A percentile compares a stretch with the other conserved stretches of the same genome.
phyloP scores from a whole-genome alignment of 2,329 filamentous ascomycete genomes.

The Aspergillus ochraceus region DNA sequence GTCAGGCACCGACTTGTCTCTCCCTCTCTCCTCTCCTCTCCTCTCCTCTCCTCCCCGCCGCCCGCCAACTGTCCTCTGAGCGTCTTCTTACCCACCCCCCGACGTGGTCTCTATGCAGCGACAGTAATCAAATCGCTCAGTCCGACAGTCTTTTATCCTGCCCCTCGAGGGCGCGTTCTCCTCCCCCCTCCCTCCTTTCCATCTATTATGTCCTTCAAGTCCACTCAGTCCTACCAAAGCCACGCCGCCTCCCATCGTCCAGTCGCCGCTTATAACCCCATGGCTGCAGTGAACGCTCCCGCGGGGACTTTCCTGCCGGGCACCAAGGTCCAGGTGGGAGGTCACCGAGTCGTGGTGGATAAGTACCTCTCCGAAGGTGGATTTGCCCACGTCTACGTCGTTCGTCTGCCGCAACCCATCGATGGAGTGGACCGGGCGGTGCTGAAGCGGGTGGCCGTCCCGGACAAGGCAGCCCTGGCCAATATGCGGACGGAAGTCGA shows the following conservation, averaged over 20 bases:
- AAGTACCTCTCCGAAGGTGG: conserved; percentile 98
- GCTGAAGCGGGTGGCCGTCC: conserved; percentile 91
- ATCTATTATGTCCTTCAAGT: conserved; percentile 33
- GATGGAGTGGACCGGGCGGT: conserved; percentile 80
- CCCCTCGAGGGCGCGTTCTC: conserved; percentile 26
- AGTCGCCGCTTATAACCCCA: conserved; percentile 34
- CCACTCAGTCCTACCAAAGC: conserved; percentile 30
- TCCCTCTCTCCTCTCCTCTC: neutral
- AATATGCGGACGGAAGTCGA: conserved; percentile 98
- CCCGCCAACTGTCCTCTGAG: conserved; percentile 23
- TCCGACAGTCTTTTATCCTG: conserved; percentile 14
- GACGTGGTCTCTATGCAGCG: conserved; percentile 22
- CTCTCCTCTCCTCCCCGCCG: conserved; percentile 1
- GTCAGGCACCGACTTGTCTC: neutral
- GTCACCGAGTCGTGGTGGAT: conserved; percentile 89
- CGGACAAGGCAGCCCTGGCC: conserved; percentile 89
- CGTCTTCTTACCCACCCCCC: neutral
- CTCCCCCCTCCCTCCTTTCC: neutral
- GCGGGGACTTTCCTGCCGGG: conserved; percentile 87
- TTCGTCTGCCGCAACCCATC: conserved; percentile 75
- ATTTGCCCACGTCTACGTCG: conserved; percentile 97
- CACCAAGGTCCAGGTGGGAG: conserved; percentile 94
- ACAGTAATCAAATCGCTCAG: conserved; percentile 16
- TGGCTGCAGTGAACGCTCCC: conserved; percentile 46
- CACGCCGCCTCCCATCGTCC: conserved; percentile 30